Evolutionary conservation across 805 yeast species (phyloP).

Genomic region (Schizosaccharomyces japonicus): DNA sequence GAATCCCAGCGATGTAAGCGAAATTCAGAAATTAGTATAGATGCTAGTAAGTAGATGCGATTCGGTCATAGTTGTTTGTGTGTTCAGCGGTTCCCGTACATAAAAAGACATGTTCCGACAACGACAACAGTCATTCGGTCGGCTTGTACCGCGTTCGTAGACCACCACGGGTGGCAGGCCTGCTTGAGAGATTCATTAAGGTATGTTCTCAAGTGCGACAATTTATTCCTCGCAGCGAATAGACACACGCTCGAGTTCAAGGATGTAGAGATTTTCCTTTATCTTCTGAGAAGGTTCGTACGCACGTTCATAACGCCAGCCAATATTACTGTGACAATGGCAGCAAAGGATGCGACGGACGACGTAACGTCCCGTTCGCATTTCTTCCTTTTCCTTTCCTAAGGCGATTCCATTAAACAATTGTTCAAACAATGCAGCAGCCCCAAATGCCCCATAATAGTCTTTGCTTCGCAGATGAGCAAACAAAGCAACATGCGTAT

Average conservation of each 20-base stretch:
- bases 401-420: conserved; percentile 22
- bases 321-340: conserved; percentile 29
- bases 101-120: too few species aligned
- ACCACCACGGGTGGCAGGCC: too few species aligned
- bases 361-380: conserved; percentile 36
- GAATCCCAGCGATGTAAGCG: too few species aligned
- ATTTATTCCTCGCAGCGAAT: not conserved
- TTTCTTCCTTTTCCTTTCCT: conserved; percentile 20
- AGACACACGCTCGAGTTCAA: not conserved
- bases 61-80: too few species aligned
- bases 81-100: too few species aligned
- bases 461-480: not conserved
- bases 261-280: conserved; percentile 26
- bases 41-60: too few species aligned
- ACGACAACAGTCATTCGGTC: too few species aligned
- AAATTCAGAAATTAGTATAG: too few species aligned
- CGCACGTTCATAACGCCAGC: conserved; percentile 40
- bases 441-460: not conserved
- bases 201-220: too few species aligned
- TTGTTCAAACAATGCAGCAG: not conserved
- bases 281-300: conserved; percentile 24
- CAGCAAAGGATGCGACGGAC: conserved; percentile 36
- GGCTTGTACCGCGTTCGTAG: too few species aligned
- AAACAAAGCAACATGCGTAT: not conserved
- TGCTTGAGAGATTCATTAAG: too few species aligned